These are phyloP conservation scores for Starmerella floris DNA, from an alignment of 805 yeast genomes.

Conservation along the genomic window DNA sequence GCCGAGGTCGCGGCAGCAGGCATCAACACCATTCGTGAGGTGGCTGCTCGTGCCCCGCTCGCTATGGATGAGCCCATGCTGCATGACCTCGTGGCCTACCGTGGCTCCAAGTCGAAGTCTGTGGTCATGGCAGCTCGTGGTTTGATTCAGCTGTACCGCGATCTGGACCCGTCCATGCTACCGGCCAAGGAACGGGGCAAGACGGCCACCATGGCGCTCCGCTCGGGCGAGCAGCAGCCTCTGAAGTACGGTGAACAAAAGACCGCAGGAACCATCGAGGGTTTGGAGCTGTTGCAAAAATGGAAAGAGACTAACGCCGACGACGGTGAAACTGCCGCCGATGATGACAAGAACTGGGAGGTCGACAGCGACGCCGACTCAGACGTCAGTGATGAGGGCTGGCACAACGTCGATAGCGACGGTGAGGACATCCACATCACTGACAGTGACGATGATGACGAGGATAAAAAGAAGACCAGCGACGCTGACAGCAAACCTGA, in stretches of 20 bases:
- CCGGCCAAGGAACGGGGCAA: constrained; percentile 86
- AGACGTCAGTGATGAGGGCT: constrained; percentile 36
- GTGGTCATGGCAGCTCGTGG: constrained; percentile 92
- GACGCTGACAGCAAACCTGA: constrained; percentile 27
- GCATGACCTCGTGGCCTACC: constrained; percentile 81
- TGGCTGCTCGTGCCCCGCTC: constrained; percentile 81
- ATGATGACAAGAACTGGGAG: constrained; percentile 37
- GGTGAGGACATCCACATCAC: constrained; percentile 8
- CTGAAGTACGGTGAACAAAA: constrained; percentile 42
- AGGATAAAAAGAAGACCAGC: constrained; percentile 25
- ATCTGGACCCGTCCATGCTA: constrained; percentile 93
- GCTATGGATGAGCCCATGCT: constrained; percentile 80
- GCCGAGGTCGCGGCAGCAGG: constrained; percentile 98
- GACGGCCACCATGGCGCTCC: constrained; percentile 69
- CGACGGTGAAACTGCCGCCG: constrained; percentile 34
- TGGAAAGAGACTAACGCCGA: constrained; percentile 63
- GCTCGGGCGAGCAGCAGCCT: constrained; percentile 40
- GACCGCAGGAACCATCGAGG: constrained; percentile 65
- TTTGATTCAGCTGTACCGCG: constrained; percentile 74
- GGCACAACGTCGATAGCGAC: constrained; percentile 58
- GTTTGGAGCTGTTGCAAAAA: constrained; percentile 74
- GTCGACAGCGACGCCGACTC: constrained; percentile 39
- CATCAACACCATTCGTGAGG: constrained; percentile 85
- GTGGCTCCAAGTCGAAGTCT: constrained; percentile 84
- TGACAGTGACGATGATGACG: constrained; percentile 34